Conservation (phyloP, 352 stramenopile species). For the Albugo candida region DNA sequence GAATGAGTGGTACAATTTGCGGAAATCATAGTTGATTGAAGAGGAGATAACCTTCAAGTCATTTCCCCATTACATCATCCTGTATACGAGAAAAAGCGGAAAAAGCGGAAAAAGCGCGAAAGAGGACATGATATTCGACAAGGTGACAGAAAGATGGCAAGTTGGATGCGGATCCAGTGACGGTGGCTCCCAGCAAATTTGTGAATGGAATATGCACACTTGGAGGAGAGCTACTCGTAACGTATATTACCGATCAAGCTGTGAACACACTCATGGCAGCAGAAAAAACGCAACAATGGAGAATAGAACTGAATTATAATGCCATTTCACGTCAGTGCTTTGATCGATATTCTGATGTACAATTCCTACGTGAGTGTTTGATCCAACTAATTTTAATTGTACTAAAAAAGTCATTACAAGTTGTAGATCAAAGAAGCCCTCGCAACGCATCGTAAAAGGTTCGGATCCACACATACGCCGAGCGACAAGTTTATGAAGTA, state of each 20-base stretch:
- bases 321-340: constrained; percentile 88
- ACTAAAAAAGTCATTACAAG: not conserved
- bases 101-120: constrained; percentile 14
- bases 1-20: constrained; percentile 94
- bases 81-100: constrained; percentile 52
- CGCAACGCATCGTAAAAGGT: constrained; percentile 67
- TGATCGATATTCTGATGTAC: constrained; percentile 96
- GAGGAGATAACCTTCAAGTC: constrained; percentile 82
- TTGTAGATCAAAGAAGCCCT: constrained; percentile 91
- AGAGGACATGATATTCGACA: constrained; percentile 77
- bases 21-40: constrained; percentile 91
- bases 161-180: constrained; percentile 85
- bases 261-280: constrained; percentile 75
- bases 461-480: constrained; percentile 74
- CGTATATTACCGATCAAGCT: constrained; percentile 84
- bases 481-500: constrained; percentile 79
- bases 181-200: constrained; percentile 89
- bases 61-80: constrained; percentile 86
- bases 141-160: constrained; percentile 88
- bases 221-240: constrained; percentile 91
- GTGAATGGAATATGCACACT: constrained; percentile 95
- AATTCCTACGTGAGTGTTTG: constrained; percentile 77
- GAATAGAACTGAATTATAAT: constrained; percentile 90
- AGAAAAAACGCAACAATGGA: constrained; percentile 87
- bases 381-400: not conserved